Conservation (phyloP, 2,329 filamentous ascomycete genomes). For the Chaetomium sp. region DNA sequence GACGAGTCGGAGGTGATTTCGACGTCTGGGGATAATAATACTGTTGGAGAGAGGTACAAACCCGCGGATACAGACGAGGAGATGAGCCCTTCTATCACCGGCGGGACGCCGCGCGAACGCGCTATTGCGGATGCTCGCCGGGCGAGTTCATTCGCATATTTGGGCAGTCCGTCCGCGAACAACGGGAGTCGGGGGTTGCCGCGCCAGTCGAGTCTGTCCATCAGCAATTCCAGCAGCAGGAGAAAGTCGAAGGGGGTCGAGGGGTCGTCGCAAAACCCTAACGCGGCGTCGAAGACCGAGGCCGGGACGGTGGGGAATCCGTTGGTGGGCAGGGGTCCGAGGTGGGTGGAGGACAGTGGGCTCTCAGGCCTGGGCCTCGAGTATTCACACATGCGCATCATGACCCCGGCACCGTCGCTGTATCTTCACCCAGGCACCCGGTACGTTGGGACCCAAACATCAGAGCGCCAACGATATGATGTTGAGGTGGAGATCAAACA, state of each 20-base stretch:
- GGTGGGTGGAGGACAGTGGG: conserved; percentile 28
- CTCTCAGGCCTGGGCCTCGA: conserved; percentile 29
- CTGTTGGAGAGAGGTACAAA: conserved; percentile 24
- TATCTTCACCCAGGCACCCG: conserved; percentile 81
- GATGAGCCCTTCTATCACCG: conserved; percentile 4
- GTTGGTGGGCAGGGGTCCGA: conserved; percentile 22
- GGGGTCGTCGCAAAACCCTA: conserved; percentile 3
- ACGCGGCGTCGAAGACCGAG: too few relatives aligned
- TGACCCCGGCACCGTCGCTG: conserved; percentile 75
- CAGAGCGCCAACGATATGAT: conserved; percentile 86
- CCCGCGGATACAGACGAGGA: conserved; percentile 24
- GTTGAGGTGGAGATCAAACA: conserved; percentile 97
- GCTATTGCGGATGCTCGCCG: too few relatives aligned
- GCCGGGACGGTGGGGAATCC: too few relatives aligned
- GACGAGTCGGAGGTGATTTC: conserved; percentile 17
- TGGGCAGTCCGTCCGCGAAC: too few relatives aligned
- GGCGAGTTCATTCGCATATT: too few relatives aligned
- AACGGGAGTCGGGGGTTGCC: too few relatives aligned
- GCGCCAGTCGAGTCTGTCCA: not conserved
- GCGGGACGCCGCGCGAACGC: not conserved
- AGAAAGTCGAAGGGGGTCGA: conserved; percentile 6
- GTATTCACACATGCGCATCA: conserved; percentile 40
- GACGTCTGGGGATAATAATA: conserved; percentile 6
- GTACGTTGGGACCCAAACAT: conserved; percentile 87
- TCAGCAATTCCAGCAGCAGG: conserved; percentile 1